These are phyloP conservation scores for Vigna angularis DNA, from an alignment of 306 rosid genomes.

Conservation along the genomic window DNA sequence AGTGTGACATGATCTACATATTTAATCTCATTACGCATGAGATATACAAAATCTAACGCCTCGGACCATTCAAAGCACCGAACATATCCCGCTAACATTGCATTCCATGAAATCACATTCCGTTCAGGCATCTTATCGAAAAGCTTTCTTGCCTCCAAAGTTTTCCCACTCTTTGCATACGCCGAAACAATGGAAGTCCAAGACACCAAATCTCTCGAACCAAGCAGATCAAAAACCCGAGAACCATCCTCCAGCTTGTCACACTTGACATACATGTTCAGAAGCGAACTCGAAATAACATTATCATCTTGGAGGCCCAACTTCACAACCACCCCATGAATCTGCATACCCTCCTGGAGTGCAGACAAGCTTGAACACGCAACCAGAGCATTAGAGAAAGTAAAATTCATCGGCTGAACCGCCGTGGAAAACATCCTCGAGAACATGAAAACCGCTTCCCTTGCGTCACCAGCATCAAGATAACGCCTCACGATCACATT, in stretches of 20 bases:
- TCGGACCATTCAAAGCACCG: conserved; percentile 53
- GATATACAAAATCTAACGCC: conserved; percentile 60
- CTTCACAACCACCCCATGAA: conserved; percentile 67
- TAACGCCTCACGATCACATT: conserved; percentile 79
- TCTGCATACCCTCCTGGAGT: conserved; percentile 66
- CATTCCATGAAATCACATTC: conserved; percentile 82
- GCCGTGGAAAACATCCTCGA: conserved; percentile 51
- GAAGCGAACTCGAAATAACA: conserved; percentile 64
- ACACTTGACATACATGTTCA: conserved; percentile 72
- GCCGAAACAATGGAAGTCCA: conserved; percentile 79
- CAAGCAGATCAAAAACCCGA: conserved; percentile 60
- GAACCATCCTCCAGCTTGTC: conserved; percentile 57
- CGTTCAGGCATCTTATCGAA: conserved; percentile 75
- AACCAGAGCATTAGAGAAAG: conserved; percentile 66
- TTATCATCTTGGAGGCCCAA: conserved; percentile 58
- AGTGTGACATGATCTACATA: conserved; percentile 63
- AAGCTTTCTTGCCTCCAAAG: conserved; percentile 59
- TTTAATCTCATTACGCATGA: conserved; percentile 52
- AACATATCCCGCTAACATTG: conserved; percentile 74
- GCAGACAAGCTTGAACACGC: conserved; percentile 63
- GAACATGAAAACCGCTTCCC: conserved; percentile 62
- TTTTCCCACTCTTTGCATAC: conserved; percentile 66
- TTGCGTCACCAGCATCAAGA: conserved; percentile 65
- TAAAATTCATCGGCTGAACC: conserved; percentile 60
- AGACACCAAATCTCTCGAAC: conserved; percentile 62